Percentiles rank a stretch among this genome's conserved stretches.
Conservation (phyloP, 2,329 filamentous ascomycete genomes). For the Colletotrichum liaoningense region DNA sequence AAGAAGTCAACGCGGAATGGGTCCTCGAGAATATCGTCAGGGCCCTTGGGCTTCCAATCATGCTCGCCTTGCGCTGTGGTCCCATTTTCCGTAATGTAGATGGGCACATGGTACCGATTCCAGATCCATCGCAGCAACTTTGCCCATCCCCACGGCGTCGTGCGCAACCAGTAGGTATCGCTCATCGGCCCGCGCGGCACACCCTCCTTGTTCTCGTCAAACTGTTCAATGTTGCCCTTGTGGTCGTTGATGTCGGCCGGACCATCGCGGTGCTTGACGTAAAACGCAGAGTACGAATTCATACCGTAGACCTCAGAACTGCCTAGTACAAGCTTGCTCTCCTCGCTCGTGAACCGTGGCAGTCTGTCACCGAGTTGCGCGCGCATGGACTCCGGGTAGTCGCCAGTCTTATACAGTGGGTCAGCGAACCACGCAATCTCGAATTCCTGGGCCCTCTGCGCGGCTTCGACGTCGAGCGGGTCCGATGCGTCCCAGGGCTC, state of each 20-base stretch:
- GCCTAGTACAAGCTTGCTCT: conserved; percentile 50
- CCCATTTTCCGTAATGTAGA: conserved; percentile 56
- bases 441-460: conserved; percentile 53
- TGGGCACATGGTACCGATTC: conserved; percentile 51
- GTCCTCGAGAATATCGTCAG: conserved; percentile 50
- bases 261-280: conserved; percentile 47
- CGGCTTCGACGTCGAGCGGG: conserved; percentile 49
- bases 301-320: conserved; percentile 55
- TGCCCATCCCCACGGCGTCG: conserved; percentile 50
- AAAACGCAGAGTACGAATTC: conserved; percentile 56
- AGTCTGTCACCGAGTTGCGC: conserved; percentile 51
- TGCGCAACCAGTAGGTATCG: conserved; percentile 53
- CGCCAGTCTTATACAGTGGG: conserved; percentile 50
- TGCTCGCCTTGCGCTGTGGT: conserved; percentile 53
- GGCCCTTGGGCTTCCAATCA: conserved; percentile 42
- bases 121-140: conserved; percentile 54
- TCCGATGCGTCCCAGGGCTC: conserved; percentile 52
- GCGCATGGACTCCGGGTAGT: conserved; percentile 53
- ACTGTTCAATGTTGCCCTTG: conserved; percentile 51
- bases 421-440: conserved; percentile 56
- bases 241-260: conserved; percentile 51
- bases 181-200: conserved; percentile 47
- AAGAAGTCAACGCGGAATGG: conserved; percentile 52
- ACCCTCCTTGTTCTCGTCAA: conserved; percentile 49
- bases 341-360: conserved; percentile 51